Evolutionary conservation across 1,139 yeast genomes (phyloP).

Genomic region (Geotrichum macrosporum): DNA sequence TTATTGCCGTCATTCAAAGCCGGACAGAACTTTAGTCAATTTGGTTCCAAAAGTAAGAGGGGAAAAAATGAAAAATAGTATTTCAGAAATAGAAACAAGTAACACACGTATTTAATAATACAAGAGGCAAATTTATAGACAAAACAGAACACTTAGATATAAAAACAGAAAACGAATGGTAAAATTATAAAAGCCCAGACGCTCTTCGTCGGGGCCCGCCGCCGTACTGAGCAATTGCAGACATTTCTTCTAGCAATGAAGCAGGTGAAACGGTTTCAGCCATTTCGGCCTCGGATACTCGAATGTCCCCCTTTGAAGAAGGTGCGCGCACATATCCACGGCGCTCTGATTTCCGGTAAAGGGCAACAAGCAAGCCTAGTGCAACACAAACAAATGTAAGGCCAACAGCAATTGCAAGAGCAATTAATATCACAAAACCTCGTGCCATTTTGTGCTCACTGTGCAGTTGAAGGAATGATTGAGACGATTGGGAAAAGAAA

Average conservation of each 20-base stretch:
- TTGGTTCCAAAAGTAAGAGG: no score
- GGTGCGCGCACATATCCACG: slow-evolving; percentile 42
- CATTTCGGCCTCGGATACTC: slow-evolving; percentile 67
- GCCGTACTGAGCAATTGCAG: background rate
- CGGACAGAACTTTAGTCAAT: no score
- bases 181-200: slow-evolving; percentile 12
- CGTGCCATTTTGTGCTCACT: slow-evolving; percentile 34
- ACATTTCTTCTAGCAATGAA: slow-evolving; percentile 54
- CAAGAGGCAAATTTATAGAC: no score
- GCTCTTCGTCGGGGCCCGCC: slow-evolving; percentile 12
- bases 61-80: no score
- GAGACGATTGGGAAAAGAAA: slow-evolving; percentile 27
- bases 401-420: slow-evolving; percentile 83
- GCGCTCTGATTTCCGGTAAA: slow-evolving; percentile 43
- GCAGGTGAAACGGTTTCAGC: slow-evolving; percentile 62
- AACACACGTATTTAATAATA: no score
- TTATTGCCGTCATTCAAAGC: no score
- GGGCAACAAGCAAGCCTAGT: slow-evolving; percentile 55
- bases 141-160: no score
- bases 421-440: slow-evolving; percentile 84
- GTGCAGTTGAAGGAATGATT: slow-evolving; percentile 24
- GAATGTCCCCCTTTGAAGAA: no score
- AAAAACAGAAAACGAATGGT: no score
- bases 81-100: no score
- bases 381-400: slow-evolving; percentile 65